A percentile compares a stretch with the other conserved stretches of the same genome.
phyloP scores from a whole-genome alignment of 1,139 yeast genomes.

The Blastobotrys buckinghamii region DNA sequence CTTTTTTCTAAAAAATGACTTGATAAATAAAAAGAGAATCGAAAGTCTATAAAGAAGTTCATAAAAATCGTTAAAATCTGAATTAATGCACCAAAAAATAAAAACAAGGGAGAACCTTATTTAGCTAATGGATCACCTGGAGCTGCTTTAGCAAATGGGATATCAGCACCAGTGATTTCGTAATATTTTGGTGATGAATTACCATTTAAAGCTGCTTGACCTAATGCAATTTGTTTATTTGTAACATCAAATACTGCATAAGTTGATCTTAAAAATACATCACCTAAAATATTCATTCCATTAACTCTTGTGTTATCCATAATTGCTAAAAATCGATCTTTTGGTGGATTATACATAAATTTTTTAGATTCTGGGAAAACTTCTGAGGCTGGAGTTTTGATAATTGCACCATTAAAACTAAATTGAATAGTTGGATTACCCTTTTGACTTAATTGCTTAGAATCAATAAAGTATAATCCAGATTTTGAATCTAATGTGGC shows the following conservation, averaged over 20 bases:
- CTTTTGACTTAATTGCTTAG: conserved; percentile 13
- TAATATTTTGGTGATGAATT: not conserved
- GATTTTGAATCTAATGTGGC: conserved; percentile 14
- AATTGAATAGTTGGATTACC: conserved; percentile 19
- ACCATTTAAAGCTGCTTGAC: conserved; percentile 15
- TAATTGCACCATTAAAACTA: conserved; percentile 26
- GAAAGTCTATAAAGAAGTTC: too few species aligned
- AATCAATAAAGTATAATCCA: conserved; percentile 14
- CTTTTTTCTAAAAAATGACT: too few species aligned
- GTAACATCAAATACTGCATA: conserved; percentile 68
- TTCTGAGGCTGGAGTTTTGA: conserved; percentile 25
- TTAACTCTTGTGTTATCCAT: conserved; percentile 22
- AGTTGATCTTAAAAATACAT: conserved; percentile 63
- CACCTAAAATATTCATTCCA: conserved; percentile 47
- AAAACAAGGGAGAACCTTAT: not conserved
- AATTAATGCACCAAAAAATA: too few species aligned
- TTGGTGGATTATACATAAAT: conserved; percentile 11
- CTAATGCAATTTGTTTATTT: conserved; percentile 19
- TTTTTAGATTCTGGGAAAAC: conserved; percentile 21
- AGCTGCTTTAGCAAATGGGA: not conserved
- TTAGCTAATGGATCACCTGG: conserved; percentile 2
- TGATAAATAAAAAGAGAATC: too few species aligned
- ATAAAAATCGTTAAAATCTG: too few species aligned
- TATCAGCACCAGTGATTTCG: not conserved
- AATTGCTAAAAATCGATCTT: conserved; percentile 14